Evolutionary conservation across 768 basidiomycete species (phyloP), one percentile per base, ranked within the genome.

Genomic region (Pisolithus tinctorius): DNA sequence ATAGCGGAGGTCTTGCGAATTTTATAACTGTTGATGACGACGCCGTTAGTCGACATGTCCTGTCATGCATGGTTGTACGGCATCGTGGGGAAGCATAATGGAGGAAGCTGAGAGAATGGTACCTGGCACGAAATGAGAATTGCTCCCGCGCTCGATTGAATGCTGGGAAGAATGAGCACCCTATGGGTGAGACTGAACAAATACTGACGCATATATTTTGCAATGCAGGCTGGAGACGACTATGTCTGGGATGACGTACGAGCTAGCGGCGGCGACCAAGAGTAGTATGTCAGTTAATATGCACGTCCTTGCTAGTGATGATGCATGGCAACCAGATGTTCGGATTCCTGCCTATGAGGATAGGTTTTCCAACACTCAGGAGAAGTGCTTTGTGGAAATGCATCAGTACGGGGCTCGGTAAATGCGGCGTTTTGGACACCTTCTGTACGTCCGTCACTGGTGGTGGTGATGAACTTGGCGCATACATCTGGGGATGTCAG

Each of bases 121-220:
- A 88, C 88, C 70, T 89, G 83, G 59, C 88, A 90, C 4, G 89
- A 89, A 47, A 91, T 75, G 57, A 89, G 82, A 31, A 86, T 71
- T 2, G 84, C 85, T 36, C 86, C 89, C 4, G 75, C 77, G 25
- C 82, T 81, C 13, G 86, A 84, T 40, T 73, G 77, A 45, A 91
- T 81, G 8, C 87, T 91, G 50, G 20, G 48, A 31, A 23, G 50
- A 38, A 30, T 9, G 3, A 41, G 49, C 42, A 55, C 42, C 10
- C 7, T 7, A 39, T 11, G 4, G 30, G 25, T 6, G 25, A 16
- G 25, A 41, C 13, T 23, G 23, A 20, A 1, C 27, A 29, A 44
- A 54, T 7, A 71, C 78, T 63, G 59, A 86, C 88, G 85, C 88
- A 78, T 88, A 83, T 75, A 87, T 66, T 64, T 84, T 86, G 74